phyloP scores from a whole-genome alignment of 2,329 filamentous ascomycete genomes.

The Ophiostoma pallidulum region DNA sequence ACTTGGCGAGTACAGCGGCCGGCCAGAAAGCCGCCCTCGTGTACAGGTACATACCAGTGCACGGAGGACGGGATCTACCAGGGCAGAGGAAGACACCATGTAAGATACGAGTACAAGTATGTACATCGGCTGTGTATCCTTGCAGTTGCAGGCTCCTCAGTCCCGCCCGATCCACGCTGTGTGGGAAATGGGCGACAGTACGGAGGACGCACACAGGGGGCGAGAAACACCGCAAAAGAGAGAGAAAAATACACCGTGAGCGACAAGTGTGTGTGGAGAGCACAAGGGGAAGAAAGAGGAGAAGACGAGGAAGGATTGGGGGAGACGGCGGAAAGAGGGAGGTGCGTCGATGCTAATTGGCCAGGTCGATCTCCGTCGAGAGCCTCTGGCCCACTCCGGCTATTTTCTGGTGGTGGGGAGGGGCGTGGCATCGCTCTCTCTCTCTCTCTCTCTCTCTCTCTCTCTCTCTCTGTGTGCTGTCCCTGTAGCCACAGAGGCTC shows the following conservation, averaged over 20 bases:
- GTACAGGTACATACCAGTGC: neutral
- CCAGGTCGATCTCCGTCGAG: neutral
- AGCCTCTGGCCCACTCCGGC: neutral
- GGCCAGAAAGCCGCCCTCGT: conserved; percentile 1
- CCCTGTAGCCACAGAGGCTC: no score
- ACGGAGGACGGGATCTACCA: neutral
- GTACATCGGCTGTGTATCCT: neutral
- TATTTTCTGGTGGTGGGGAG: no score
- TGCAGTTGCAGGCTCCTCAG: no score
- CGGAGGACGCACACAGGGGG: neutral
- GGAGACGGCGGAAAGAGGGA: conserved; percentile 6
- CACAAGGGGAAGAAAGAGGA: neutral
- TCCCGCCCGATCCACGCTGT: no score
- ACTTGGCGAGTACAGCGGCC: neutral
- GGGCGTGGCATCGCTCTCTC: no score
- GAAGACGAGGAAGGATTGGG: neutral
- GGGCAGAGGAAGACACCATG: neutral
- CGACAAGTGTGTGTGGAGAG: conserved; percentile 6
- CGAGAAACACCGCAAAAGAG: conserved; percentile 3
- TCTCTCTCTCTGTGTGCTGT: neutral
- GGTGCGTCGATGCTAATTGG: conserved; percentile 5
- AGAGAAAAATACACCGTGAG: conserved; percentile 8
- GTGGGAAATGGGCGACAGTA: neutral
- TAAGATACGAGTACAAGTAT: neutral
- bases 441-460: no score